Percentiles rank a stretch among this genome's conserved stretches.
phyloP scores from a whole-genome alignment of 192 early-diverging fungal genomes.

The Coemansia asiatica region DNA sequence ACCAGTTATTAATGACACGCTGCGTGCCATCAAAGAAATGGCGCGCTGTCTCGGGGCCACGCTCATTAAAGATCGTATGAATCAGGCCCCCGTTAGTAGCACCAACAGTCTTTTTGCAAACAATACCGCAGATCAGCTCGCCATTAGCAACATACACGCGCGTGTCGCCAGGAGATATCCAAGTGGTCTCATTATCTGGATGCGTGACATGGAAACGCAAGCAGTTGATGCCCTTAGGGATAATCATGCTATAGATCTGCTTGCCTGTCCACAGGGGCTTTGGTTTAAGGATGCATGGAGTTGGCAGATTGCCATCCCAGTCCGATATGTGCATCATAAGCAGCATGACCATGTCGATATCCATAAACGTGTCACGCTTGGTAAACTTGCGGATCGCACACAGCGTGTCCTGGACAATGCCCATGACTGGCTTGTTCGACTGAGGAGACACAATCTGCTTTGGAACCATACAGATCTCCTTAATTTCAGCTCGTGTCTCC shows the following conservation, averaged over 20 bases:
- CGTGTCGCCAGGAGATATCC: constrained; percentile 86
- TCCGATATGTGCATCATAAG: constrained; percentile 93
- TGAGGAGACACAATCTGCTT: constrained; percentile 96
- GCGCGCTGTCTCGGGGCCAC: constrained; percentile 83
- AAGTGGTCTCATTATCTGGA: constrained; percentile 74
- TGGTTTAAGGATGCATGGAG: constrained; percentile 93
- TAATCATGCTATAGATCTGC: constrained; percentile 92
- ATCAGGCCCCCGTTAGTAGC: constrained; percentile 81
- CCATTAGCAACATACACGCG: constrained; percentile 90
- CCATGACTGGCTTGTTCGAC: constrained; percentile 98
- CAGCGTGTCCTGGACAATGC: constrained; percentile 98
- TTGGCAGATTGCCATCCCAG: constrained; percentile 93
- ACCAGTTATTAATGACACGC: constrained; percentile 93
- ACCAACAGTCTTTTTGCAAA: constrained; percentile 95
- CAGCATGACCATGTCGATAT: constrained; percentile 90
- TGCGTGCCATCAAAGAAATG: constrained; percentile 91
- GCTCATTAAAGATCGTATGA: constrained; percentile 94
- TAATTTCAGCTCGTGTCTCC: constrained; percentile 93
- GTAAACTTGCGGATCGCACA: constrained; percentile 96
- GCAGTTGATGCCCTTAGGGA: constrained; percentile 92
- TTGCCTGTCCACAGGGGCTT: constrained; percentile 98
- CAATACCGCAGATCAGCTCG: constrained; percentile 87
- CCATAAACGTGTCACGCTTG: constrained; percentile 85
- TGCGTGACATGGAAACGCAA: constrained; percentile 72
- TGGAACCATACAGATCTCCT: constrained; percentile 97